Conservation (phyloP, 352 stramenopile species). For the Globisporangium radiosum region DNA sequence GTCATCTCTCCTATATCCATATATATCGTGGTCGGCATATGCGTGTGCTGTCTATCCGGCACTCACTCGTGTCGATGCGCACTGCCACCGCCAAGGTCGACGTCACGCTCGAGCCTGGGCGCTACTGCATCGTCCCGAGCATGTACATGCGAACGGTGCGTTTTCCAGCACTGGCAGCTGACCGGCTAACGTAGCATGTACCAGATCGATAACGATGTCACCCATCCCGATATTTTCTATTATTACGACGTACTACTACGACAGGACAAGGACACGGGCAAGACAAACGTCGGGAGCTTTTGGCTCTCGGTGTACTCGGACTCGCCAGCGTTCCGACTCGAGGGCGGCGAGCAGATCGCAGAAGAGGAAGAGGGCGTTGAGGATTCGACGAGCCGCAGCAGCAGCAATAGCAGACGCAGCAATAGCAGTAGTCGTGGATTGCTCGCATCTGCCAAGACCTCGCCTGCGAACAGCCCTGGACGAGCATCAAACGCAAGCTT, state of each 20-base stretch:
- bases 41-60: no score
- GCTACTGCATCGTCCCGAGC: constrained; percentile 79
- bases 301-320: constrained; percentile 81
- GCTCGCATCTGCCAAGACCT: constrained; percentile 5
- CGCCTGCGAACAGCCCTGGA: constrained; percentile 17
- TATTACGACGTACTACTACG: background rate
- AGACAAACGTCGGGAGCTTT: constrained; percentile 72
- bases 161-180: background rate
- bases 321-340: constrained; percentile 52
- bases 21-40: no score
- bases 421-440: background rate
- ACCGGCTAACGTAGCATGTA: no score
- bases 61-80: no score
- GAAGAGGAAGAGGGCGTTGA: constrained; percentile 76
- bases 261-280: constrained; percentile 71
- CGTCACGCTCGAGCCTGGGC: constrained; percentile 59
- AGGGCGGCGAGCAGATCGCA: constrained; percentile 68
- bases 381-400: constrained; percentile 13
- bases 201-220: background rate
- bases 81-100: constrained; percentile 30
- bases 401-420: background rate
- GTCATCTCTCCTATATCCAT: no score
- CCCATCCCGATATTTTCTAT: background rate
- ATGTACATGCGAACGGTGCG: constrained; percentile 85
- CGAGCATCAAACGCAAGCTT: constrained; percentile 25